A percentile compares a stretch with the other conserved stretches of the same genome.
These are phyloP conservation scores for Coprinopsis marcescibilis DNA, from an alignment of 768 basidiomycete species.

Conservation along the genomic window DNA sequence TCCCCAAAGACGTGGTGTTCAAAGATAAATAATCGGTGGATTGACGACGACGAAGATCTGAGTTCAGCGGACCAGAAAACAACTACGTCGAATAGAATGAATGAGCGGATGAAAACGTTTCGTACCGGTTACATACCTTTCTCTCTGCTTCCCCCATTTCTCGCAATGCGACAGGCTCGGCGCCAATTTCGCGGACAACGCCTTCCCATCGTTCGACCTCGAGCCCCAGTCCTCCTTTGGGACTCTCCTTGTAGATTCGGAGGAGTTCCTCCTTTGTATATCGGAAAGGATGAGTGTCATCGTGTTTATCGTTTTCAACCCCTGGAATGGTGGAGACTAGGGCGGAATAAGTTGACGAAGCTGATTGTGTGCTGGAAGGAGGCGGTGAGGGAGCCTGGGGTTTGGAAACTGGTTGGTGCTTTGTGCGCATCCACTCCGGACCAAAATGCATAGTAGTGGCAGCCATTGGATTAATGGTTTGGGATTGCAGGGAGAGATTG, in stretches of 20 bases:
- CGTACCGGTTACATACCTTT: slow-evolving; percentile 60
- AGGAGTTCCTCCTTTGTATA: slow-evolving; percentile 85
- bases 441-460: slow-evolving; percentile 83
- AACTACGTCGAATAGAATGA: too few species aligned
- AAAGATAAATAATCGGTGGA: slow-evolving; percentile 68
- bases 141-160: slow-evolving; percentile 82
- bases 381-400: slow-evolving; percentile 55
- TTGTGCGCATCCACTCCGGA: slow-evolving; percentile 89
- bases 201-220: slow-evolving; percentile 91
- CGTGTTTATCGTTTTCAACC: slow-evolving; percentile 47
- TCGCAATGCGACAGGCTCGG: slow-evolving; percentile 67
- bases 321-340: slow-evolving; percentile 53
- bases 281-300: slow-evolving; percentile 73
- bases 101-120: slow-evolving; percentile 9
- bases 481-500: slow-evolving; percentile 16
- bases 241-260: slow-evolving; percentile 76
- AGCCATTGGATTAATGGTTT: slow-evolving; percentile 33
- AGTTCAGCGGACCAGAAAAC: slow-evolving; percentile 78
- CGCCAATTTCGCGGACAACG: slow-evolving; percentile 70
- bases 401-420: slow-evolving; percentile 52
- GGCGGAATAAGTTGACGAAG: slow-evolving; percentile 65
- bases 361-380: slow-evolving; percentile 44
- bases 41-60: slow-evolving; percentile 82
- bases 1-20: slow-evolving; percentile 38
- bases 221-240: slow-evolving; percentile 65